Conservation (phyloP, 148 eudicot genomes). For the Rhododendron ovatum region DNA sequence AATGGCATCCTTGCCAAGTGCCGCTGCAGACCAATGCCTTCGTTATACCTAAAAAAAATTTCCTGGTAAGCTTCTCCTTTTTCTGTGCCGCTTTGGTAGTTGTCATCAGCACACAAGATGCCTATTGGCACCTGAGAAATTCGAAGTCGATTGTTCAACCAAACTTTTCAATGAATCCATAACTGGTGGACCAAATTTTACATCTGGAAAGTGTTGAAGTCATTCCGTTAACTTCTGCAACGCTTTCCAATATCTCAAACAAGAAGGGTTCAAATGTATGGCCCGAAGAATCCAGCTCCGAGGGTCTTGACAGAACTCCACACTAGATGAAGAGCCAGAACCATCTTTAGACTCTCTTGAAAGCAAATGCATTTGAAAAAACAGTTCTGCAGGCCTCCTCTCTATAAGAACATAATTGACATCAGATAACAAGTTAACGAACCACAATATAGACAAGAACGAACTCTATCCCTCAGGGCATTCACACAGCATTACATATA, state of each 20-base stretch:
- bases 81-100: not conserved
- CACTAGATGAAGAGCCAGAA: constrained; percentile 24
- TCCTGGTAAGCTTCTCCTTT: not conserved
- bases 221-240: constrained; percentile 34
- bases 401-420: constrained; percentile 29
- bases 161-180: not conserved
- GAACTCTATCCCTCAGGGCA: not conserved
- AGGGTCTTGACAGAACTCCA: constrained; percentile 30
- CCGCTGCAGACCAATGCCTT: not conserved
- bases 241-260: constrained; percentile 74
- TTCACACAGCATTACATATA: not conserved
- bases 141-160: not conserved
- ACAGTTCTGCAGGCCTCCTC: constrained; percentile 67
- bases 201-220: not conserved
- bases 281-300: constrained; percentile 65
- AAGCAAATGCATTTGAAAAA: constrained; percentile 85
- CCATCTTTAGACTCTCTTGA: constrained; percentile 27
- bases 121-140: not conserved
- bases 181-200: not conserved
- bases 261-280: constrained; percentile 80
- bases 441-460: not conserved
- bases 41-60: not conserved
- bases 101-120: not conserved
- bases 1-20: not conserved
- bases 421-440: not conserved